Percentiles rank a stretch among this genome's conserved stretches.
phyloP scores from a whole-genome alignment of 352 stramenopile genomes.

The Pythium biforme region DNA sequence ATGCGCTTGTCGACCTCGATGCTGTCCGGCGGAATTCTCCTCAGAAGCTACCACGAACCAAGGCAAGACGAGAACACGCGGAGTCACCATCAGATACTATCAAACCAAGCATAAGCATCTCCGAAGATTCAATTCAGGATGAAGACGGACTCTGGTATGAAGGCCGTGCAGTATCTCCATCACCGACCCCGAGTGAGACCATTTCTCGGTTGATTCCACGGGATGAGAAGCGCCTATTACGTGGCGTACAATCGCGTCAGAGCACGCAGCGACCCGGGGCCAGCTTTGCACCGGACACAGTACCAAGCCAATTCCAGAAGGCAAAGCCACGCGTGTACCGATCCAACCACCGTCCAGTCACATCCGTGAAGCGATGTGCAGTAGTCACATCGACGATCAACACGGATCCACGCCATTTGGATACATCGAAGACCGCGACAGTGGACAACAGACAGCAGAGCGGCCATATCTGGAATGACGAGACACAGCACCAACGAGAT shows the following conservation, averaged over 20 bases:
- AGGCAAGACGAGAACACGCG: not conserved
- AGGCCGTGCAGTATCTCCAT: not conserved
- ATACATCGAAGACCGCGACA: not conserved
- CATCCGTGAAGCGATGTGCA: slow-evolving; percentile 29
- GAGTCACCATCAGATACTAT: not conserved
- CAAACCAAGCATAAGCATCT: not conserved
- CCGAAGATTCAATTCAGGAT: not conserved
- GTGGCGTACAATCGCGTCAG: not conserved
- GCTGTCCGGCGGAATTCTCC: not conserved
- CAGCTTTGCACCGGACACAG: slow-evolving; percentile 32
- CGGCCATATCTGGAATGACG: not conserved
- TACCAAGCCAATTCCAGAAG: slow-evolving; percentile 61
- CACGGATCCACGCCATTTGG: not conserved
- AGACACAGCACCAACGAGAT: not conserved
- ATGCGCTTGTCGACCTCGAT: slow-evolving; percentile 15
- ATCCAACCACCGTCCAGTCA: slow-evolving; percentile 21
- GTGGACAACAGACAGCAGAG: slow-evolving; percentile 4
- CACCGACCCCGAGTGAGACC: not conserved
- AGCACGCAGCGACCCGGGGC: not conserved
- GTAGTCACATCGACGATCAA: slow-evolving; percentile 34
- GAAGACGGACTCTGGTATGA: not conserved
- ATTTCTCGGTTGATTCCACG: not conserved
- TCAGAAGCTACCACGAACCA: not conserved
- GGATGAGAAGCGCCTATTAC: not conserved
- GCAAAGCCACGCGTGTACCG: slow-evolving; percentile 52